Percentiles rank a stretch among this genome's conserved stretches.
phyloP scores from a whole-genome alignment of 2,329 filamentous ascomycete species.

The Colletotrichum cordylinicola region DNA sequence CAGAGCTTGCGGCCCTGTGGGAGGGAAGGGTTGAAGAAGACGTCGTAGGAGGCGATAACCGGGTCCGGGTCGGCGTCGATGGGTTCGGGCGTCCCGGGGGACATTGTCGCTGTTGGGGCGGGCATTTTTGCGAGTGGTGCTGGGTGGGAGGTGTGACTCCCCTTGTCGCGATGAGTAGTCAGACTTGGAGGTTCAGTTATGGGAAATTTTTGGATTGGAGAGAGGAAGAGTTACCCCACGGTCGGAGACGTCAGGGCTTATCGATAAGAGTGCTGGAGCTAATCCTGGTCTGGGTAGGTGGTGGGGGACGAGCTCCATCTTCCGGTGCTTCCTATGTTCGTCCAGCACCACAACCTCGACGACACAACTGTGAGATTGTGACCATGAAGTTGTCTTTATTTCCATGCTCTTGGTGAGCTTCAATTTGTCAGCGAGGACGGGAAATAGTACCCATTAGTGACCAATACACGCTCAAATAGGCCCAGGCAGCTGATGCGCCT shows the following conservation, averaged over 20 bases:
- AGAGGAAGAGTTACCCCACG: conserved; percentile 5
- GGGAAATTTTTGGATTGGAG: conserved; percentile 19
- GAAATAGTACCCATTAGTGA: not conserved
- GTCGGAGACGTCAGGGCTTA: conserved; percentile 4
- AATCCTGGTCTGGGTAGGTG: not conserved
- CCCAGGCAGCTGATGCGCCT: not conserved
- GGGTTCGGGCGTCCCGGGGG: conserved; percentile 7
- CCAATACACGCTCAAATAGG: not conserved
- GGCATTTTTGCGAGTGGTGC: not conserved
- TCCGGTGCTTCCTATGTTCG: not conserved
- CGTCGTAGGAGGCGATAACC: conserved; percentile 77
- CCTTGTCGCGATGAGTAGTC: not conserved
- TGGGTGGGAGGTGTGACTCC: not conserved
- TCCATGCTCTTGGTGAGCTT: not conserved
- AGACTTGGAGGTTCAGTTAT: not conserved
- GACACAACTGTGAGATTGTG: not conserved
- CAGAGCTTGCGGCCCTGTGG: conserved; percentile 70
- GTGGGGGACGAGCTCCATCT: conserved; percentile 10
- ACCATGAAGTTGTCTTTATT: not conserved
- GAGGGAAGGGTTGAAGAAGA: conserved; percentile 82
- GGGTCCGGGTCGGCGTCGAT: conserved; percentile 62
- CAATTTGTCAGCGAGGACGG: not conserved
- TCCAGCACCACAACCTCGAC: not conserved
- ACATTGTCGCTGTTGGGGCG: conserved; percentile 27
- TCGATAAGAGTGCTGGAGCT: conserved; percentile 12